Evolutionary conservation across 1,284 basidiomycete species (phyloP).

Genomic region (Ustilago tritici): DNA sequence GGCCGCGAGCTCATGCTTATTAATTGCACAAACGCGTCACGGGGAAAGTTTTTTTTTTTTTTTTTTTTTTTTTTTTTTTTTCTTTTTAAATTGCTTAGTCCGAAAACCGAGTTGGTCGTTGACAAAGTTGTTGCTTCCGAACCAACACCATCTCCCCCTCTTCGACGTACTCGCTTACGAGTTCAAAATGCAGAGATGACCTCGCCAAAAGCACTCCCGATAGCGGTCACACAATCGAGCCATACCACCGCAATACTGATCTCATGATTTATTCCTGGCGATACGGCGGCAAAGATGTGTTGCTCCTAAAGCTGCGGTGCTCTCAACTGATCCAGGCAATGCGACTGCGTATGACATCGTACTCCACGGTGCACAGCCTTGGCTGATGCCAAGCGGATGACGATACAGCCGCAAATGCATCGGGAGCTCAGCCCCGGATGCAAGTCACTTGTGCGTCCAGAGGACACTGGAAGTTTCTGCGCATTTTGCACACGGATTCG

Average conservation of each 20-base stretch:
- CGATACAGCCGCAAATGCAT: background rate
- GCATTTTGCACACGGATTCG: background rate
- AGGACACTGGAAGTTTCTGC: slow-evolving; percentile 10
- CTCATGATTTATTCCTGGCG: background rate
- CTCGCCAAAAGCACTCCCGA: background rate
- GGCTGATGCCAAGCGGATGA: slow-evolving; percentile 6
- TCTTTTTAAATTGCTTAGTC: too few species aligned
- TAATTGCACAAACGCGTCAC: too few species aligned
- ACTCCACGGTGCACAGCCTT: background rate
- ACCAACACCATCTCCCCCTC: too few species aligned
- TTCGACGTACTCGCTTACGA: too few species aligned
- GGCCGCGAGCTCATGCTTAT: too few species aligned
- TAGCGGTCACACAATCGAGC: background rate
- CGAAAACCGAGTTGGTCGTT: too few species aligned
- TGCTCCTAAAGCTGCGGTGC: background rate
- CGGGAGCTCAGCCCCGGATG: slow-evolving; percentile 1
- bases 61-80: too few species aligned
- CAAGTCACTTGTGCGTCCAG: slow-evolving; percentile 1
- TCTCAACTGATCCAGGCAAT: background rate
- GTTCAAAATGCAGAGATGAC: slow-evolving; percentile 3
- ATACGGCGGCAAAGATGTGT: background rate
- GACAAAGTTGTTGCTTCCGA: too few species aligned
- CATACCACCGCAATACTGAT: background rate
- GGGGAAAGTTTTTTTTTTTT: too few species aligned
- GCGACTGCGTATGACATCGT: background rate